Base-by-base conservation (phyloP, 2,329 filamentous ascomycete genomes). In the Beauveria caledonica region DNA sequence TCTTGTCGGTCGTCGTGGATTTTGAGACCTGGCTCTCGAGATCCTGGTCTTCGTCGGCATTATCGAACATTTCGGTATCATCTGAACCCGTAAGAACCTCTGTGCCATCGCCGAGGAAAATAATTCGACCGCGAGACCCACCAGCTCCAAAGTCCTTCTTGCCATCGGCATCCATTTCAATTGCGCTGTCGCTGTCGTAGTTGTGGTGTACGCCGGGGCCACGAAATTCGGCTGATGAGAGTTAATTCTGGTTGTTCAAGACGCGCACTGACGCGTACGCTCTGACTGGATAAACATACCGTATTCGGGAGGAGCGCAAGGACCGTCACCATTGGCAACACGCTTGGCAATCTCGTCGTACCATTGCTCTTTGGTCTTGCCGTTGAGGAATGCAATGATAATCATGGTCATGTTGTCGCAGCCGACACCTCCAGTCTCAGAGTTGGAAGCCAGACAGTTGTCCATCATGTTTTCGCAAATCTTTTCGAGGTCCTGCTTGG, bases 381-480 rank as follows among this genome's bases (percentile, higher is more conserved):
- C 94, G 70, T 90, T 86, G 67, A 99, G 83, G 72, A 99, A 86
- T 66, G 88, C 94, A 70, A 99, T 79, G 66, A 99, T 83, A 68
- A 88, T 80, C 89, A 99, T 97, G 67, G 94, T 99, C 94, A 99
- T 99, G 81, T 99, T 99, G 80, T 99, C 94, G 75, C 94, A 99
- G 63, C 94, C 94, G 63, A 99, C 93, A 64, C 94, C 94, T 60
- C 94, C 94, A 36, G 93, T 97, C 77, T 99, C 94, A 66, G 92
- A 96, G 83, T 96, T 97, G 63, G 92, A 96, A 45, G 94, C 92
- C 66, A 99, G 82, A 73, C 94, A 99, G 79, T 97, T 99, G 80
- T 99, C 93, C 94, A 99, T 99, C 91, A 99, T 96, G 79, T 99
- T 99, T 78, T 99, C 94, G 75, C 93, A 97, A 70, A 99, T 97